phyloP scores from a whole-genome alignment of 768 basidiomycete genomes.

The Lentinula raphanica region DNA sequence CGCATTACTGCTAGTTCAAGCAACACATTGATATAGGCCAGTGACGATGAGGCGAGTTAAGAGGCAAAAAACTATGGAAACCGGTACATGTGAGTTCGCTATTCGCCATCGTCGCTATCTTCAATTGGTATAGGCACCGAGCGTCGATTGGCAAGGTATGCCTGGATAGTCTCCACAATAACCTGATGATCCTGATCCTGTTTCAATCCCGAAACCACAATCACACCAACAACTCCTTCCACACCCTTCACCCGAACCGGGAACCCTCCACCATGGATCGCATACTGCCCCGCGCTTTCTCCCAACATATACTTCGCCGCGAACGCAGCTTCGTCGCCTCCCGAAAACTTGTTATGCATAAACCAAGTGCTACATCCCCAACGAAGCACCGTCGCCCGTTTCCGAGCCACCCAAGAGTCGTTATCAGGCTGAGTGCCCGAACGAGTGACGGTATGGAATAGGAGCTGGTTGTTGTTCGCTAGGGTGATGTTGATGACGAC shows the following conservation, averaged over 20 bases:
- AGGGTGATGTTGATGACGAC: conserved; percentile 24
- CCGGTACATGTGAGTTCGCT: background rate
- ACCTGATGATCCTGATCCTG: conserved; percentile 26
- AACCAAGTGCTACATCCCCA: conserved; percentile 24
- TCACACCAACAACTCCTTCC: conserved; percentile 28
- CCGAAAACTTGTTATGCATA: conserved; percentile 17
- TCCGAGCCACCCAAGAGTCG: conserved; percentile 28
- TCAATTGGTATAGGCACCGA: background rate
- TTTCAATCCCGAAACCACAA: conserved; percentile 28
- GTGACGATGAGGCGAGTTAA: no score
- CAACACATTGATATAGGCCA: no score
- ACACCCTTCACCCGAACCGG: conserved; percentile 27
- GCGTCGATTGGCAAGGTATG: background rate
- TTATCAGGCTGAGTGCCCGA: conserved; percentile 26
- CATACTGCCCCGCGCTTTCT: conserved; percentile 22
- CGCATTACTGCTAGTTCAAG: no score
- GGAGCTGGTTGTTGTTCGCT: conserved; percentile 22
- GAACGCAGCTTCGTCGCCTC: conserved; percentile 9
- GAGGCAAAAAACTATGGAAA: no score
- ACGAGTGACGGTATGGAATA: conserved; percentile 23
- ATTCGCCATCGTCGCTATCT: background rate
- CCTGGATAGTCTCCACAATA: conserved; percentile 18
- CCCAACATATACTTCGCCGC: conserved; percentile 18
- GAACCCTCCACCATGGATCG: conserved; percentile 24
- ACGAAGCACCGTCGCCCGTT: conserved; percentile 24